These are phyloP conservation scores for Oryza glaberrima DNA, from an alignment of 176 grass and related monocot species.

Conservation along the genomic window DNA sequence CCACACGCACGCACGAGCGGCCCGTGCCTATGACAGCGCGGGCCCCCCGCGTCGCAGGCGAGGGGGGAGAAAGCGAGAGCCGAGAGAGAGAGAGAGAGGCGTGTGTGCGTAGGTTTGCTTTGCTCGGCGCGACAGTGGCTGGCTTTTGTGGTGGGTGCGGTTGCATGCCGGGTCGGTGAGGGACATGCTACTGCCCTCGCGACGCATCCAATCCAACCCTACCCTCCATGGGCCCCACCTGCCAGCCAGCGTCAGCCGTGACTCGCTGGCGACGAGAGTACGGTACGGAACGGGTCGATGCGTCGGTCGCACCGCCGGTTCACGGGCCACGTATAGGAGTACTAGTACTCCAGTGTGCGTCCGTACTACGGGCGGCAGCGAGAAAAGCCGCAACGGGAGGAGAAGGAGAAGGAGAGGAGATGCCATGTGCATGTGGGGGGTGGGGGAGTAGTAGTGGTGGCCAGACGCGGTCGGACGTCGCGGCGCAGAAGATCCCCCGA, in stretches of 20 bases:
- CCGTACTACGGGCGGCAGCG: not conserved
- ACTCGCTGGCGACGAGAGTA: too few relatives aligned
- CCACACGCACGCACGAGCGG: not conserved
- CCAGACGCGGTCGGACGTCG: not conserved
- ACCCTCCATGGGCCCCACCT: not conserved
- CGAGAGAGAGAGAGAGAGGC: not conserved
- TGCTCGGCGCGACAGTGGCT: conserved; percentile 20
- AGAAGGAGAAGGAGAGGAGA: too few relatives aligned
- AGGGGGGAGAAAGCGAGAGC: not conserved
- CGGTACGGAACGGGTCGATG: not conserved
- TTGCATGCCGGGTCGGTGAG: conserved; percentile 51
- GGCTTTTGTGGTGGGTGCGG: conserved; percentile 29
- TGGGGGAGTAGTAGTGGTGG: not conserved
- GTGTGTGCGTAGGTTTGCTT: conserved; percentile 5
- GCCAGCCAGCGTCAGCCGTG: not conserved
- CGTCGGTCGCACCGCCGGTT: not conserved
- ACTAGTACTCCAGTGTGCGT: not conserved
- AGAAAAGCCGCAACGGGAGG: not conserved
- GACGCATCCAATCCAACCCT: not conserved
- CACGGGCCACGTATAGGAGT: not conserved
- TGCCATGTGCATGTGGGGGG: not conserved
- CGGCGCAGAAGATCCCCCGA: not conserved
- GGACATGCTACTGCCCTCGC: conserved; percentile 28
- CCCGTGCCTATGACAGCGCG: not conserved
- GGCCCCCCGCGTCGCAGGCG: not conserved